Percentiles rank a stretch among this genome's conserved stretches.
phyloP scores from a whole-genome alignment of 805 yeast genomes.

The Kazachstania martiniae region DNA sequence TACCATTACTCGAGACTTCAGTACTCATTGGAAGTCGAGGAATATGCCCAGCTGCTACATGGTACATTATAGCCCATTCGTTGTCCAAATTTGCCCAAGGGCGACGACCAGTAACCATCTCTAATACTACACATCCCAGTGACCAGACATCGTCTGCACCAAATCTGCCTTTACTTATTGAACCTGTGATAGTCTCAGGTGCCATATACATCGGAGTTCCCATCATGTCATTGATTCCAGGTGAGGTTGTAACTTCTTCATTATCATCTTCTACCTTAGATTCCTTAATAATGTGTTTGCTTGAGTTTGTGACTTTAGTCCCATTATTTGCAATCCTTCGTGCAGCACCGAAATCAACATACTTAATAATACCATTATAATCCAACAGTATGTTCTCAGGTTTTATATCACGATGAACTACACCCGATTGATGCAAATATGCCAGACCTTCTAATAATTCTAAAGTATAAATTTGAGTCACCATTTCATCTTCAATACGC shows the following conservation, averaged over 20 bases:
- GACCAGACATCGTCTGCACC: constrained; percentile 82
- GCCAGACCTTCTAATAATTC: constrained; percentile 95
- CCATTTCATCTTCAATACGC: constrained; percentile 88
- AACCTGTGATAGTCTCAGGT: constrained; percentile 88
- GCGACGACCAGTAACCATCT: constrained; percentile 92
- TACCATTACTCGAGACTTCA: constrained; percentile 69
- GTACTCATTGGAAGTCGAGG: constrained; percentile 77
- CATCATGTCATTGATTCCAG: constrained; percentile 31
- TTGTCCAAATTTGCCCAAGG: constrained; percentile 97
- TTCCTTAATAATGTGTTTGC: constrained; percentile 1
- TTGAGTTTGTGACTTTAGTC: constrained; percentile 29
- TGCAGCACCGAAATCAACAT: constrained; percentile 97
- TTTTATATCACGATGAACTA: constrained; percentile 93
- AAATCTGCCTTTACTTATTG: constrained; percentile 31
- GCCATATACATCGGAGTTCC: constrained; percentile 99
- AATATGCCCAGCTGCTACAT: constrained; percentile 87
- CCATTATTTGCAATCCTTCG: constrained; percentile 62
- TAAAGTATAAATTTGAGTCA: constrained; percentile 77
- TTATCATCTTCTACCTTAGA: constrained; percentile 1
- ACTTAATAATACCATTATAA: constrained; percentile 86
- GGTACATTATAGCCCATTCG: constrained; percentile 98
- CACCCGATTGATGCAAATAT: constrained; percentile 85
- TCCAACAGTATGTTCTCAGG: constrained; percentile 89
- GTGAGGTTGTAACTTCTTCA: constrained; percentile 4
- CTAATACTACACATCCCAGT: constrained; percentile 87